A percentile compares a stretch with the other conserved stretches of the same genome.
phyloP scores from a whole-genome alignment of 75 land plant genomes.

The Cunninghamia lanceolata region DNA sequence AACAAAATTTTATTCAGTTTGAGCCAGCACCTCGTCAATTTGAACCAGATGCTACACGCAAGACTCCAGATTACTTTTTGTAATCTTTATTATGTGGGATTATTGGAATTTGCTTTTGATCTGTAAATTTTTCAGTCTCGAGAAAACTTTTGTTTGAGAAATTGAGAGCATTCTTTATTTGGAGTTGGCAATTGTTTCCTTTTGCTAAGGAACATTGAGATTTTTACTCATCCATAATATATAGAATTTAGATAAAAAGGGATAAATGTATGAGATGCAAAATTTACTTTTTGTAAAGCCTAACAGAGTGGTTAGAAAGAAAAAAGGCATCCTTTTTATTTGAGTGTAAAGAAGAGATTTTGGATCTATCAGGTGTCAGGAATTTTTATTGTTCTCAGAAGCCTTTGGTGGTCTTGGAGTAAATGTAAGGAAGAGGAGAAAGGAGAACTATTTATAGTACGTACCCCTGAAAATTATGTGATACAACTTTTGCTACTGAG shows the following conservation, averaged over 20 bases:
- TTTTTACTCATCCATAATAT: background rate
- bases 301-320: conserved; percentile 5
- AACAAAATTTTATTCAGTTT: conserved; percentile 71
- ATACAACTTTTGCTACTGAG: background rate
- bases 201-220: conserved; percentile 1
- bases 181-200: conserved; percentile 5
- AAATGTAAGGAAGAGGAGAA: background rate
- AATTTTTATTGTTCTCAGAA: background rate
- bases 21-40: conserved; percentile 96
- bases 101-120: background rate
- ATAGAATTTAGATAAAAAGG: background rate
- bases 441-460: background rate
- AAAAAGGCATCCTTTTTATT: conserved; percentile 6
- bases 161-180: conserved; percentile 9
- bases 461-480: background rate
- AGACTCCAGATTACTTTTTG: conserved; percentile 93
- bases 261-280: background rate
- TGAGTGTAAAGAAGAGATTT: conserved; percentile 12
- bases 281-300: conserved; percentile 4
- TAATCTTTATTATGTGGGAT: conserved; percentile 18
- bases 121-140: conserved; percentile 2
- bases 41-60: conserved; percentile 95
- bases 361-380: background rate
- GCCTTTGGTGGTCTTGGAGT: background rate
- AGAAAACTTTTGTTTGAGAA: background rate